Conservation (phyloP, 345 rosid genomes). For the Orychophragmus violaceus region DNA sequence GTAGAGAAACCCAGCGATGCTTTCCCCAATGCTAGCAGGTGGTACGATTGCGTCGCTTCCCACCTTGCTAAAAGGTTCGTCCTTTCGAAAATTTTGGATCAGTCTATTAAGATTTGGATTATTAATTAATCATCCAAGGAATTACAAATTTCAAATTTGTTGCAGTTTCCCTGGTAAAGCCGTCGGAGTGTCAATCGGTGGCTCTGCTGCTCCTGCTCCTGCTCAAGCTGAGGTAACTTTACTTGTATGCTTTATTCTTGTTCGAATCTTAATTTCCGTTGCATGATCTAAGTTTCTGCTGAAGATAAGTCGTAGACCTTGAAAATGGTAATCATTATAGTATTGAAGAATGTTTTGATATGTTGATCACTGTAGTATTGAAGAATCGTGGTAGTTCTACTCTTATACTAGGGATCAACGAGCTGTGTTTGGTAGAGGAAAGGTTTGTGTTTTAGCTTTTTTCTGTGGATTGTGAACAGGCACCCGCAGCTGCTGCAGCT, state of each 20-base stretch:
- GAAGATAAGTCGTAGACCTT: neutral
- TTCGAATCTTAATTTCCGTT: neutral
- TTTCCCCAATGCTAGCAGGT: constrained; percentile 68
- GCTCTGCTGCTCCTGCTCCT: constrained; percentile 33
- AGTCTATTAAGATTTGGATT: neutral
- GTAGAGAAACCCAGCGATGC: constrained; percentile 49
- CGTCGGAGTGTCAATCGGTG: constrained; percentile 62
- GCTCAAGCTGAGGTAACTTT: constrained; percentile 31
- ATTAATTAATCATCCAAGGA: neutral
- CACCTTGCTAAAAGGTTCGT: constrained; percentile 59
- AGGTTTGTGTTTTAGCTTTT: neutral
- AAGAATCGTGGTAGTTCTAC: neutral
- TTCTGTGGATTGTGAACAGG: constrained; percentile 24
- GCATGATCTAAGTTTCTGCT: neutral
- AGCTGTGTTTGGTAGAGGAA: neutral
- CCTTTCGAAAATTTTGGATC: neutral
- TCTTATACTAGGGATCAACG: neutral
- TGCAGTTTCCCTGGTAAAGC: constrained; percentile 84
- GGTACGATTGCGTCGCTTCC: constrained; percentile 66
- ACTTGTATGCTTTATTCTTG: neutral
- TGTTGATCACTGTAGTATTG: neutral
- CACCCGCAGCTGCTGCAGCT: constrained; percentile 39
- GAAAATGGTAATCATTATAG: neutral
- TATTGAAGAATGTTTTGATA: neutral
- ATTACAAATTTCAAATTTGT: neutral